phyloP scores from a whole-genome alignment of 495 filamentous ascomycete species.

The Neurospora intermedia region DNA sequence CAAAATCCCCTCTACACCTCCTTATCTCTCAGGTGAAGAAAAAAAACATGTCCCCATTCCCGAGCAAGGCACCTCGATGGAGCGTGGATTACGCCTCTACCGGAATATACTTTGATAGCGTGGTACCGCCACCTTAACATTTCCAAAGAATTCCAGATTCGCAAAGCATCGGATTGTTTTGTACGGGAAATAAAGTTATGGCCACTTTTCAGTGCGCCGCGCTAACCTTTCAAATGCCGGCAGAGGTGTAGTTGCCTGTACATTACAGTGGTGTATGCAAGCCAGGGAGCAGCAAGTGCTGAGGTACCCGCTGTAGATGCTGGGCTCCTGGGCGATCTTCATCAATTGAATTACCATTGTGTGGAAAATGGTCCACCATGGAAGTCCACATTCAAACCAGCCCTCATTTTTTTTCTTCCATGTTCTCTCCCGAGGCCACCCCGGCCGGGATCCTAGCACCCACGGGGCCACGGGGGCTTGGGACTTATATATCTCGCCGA shows the following conservation, averaged over 20 bases:
- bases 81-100: not conserved
- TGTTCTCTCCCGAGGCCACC: not conserved
- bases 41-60: not conserved
- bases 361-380: not conserved
- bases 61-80: not conserved
- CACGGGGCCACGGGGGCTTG: not conserved
- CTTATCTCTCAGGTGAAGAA: not conserved
- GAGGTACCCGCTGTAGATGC: not conserved
- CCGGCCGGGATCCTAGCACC: not conserved
- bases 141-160: too few species aligned
- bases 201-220: too few species aligned
- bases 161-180: too few species aligned
- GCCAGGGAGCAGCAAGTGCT: not conserved
- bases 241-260: not conserved
- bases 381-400: not conserved
- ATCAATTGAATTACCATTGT: not conserved
- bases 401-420: not conserved
- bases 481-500: not conserved
- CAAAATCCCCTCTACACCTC: not conserved
- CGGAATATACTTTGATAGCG: too few species aligned
- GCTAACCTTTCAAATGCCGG: too few species aligned
- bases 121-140: too few species aligned
- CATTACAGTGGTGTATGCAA: not conserved
- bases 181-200: too few species aligned
- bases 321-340: not conserved